Base-by-base conservation (phyloP, 2,329 filamentous ascomycete species). In the Beauveria caledonica region DNA sequence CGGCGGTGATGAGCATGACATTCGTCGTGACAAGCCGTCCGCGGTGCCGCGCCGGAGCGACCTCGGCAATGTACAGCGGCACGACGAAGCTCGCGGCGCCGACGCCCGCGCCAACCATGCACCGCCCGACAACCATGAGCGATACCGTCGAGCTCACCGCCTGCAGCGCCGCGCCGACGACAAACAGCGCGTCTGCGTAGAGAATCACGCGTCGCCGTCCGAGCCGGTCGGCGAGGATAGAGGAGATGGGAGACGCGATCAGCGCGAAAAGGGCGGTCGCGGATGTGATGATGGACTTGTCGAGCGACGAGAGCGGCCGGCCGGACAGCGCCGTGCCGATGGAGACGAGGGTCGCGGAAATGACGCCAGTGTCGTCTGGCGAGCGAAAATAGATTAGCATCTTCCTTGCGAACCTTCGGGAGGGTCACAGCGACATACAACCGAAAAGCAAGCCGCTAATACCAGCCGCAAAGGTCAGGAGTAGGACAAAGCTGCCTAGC, bases 61-160 rank as follows among this genome's bases (percentile, higher is more conserved):
- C 77, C 73, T 97, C 93, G 9, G 89, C 87, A 62, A 97, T 93
- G 74, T 96, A 96, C 66, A 97, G 73, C 50, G 92, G 92, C 33
- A 90, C 87, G 4, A 95, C 89, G 66, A 95, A 89, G 69, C 87
- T 91, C 9, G 88, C 89, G 2, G 86, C 85, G 17, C 89, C 89
- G 1, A 93, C 86, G 0, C 85, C 89, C 1, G 85, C 77, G 29
- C 89, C 89, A 2, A 93, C 86, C 1, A 92, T 76, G 33, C 83
- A 80, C 5, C 89, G 77, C 0, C 89, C 89, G 0, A 78, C 65
- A 0, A 90, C 83, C 87, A 93, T 91, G 11, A 71, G 69, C 13
- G 73, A 66, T 1, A 93, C 86, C 0, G 78, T 82, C 2, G 67
- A 71, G 62, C 84, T 81, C 50, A 74, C 67, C 0, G 87, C 85